Evolutionary conservation across 257 asterid genomes (phyloP), one percentile per base, ranked within the genome.

Genomic region (Penstemon davidsonii): DNA sequence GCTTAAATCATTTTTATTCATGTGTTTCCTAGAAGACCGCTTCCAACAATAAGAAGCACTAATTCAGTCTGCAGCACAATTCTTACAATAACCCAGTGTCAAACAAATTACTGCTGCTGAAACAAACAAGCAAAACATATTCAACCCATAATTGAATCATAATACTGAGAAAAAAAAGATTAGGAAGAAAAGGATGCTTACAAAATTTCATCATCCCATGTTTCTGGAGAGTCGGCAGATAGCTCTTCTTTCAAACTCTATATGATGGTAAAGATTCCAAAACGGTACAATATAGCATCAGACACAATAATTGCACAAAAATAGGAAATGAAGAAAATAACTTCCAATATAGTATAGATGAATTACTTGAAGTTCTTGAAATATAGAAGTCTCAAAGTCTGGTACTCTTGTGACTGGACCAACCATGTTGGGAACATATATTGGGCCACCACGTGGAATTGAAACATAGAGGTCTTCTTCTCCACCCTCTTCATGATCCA

Each of bases 371-470:
- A 91, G 96, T 66, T 85, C 89, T 56, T 64, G 77, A 76, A 39
- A 80, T 12, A 83, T 84, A 71, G 79, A 62, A 63, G 38, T 65
- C 80, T 88, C 89, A 38, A 88, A 91, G 38, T 79, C 85, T 11
- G 95, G 79, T 60, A 83, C 89, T 60, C 77, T 76, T 3, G 87
- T 88, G 70, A 78, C 84, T 6, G 88, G 87, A 52, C 93, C 85
- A 6, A 88, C 79, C 85, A 80, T 85, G 79, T 86, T 84, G 4
- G 79, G 73, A 7, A 82, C 80, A 61, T 79, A 88, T 57, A 86
- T 78, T 8, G 97, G 95, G 13, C 97, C 97, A 52, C 97, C 97
- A 50, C 84, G 91, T 12, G 97, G 96, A 72, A 91, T 71, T 4
- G 96, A 76, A 66, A 81, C 85, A 38, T 62, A 65, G 49, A 13